Evolutionary conservation across 2,329 filamentous ascomycete species (phyloP), one percentile per base, ranked within the genome.

Genomic region (Aspergillus unguis): DNA sequence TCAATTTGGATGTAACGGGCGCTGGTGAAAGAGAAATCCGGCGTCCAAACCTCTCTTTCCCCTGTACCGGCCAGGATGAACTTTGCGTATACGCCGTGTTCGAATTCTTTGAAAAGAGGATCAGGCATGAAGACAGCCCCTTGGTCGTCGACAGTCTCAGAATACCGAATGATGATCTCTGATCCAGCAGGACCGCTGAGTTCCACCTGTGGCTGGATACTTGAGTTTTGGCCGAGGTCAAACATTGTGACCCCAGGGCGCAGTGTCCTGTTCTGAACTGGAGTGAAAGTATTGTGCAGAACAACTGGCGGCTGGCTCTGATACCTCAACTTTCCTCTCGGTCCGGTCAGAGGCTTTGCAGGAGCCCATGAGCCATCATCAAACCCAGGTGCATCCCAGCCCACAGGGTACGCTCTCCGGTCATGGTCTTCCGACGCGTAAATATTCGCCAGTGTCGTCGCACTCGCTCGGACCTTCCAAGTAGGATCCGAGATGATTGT

Each of bases 11-110:
- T 60, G 29, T 62, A 63, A 2, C 61, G 55, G 5, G 61, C 61
- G 32, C 61, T 63, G 0, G 61, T 63, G 36, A 63, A 63, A 6
- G 60, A 57, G 38, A 63, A 63, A 44, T 63, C 61, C 2, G 61
- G 60, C 5, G 57, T 57, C 61, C 61, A 63, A 2, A 17, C 53
- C 41, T 63, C 60, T 0, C 10, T 17, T 5, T 56, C 17, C 3
- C 57, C 56, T 8, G 56, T 58, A 1, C 60, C 61, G 6, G 60
- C 48, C 10, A 63, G 52, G 10, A 33, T 52, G 27, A 63, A 52
- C 5, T 49, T 58, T 6, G 61, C 57, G 44, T 59, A 62, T 1
- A 63, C 58, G 5, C 59, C 60, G 0, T 58, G 55, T 45, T 63
- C 61, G 25, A 62, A 63, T 25, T 63, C 52, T 27, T 62, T 63